Percentiles rank a stretch among this genome's conserved stretches.
These are phyloP conservation scores for Myxozyma udenii DNA, from an alignment of 805 yeast genomes.

Conservation along the genomic window DNA sequence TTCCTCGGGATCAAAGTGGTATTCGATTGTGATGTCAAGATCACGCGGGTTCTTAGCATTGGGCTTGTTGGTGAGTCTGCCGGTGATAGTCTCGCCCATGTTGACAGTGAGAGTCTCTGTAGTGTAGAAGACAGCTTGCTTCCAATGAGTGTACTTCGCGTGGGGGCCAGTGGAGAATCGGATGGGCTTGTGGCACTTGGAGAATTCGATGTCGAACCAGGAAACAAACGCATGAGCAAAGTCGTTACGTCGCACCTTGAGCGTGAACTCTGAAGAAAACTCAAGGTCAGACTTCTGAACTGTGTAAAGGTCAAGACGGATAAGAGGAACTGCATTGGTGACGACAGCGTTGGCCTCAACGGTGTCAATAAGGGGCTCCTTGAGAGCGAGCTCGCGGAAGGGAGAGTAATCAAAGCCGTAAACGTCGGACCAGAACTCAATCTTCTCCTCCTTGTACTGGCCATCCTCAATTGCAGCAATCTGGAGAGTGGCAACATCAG, in stretches of 20 bases:
- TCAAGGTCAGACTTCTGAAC: constrained; percentile 78
- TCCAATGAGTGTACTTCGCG: constrained; percentile 96
- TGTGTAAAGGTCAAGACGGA: constrained; percentile 86
- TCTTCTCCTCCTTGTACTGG: constrained; percentile 76
- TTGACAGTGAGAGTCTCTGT: constrained; percentile 60
- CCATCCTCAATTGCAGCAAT: constrained; percentile 86
- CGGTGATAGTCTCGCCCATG: constrained; percentile 67
- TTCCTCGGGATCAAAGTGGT: constrained; percentile 47
- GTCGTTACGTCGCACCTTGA: constrained; percentile 75
- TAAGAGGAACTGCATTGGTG: constrained; percentile 67
- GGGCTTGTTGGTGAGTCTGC: constrained; percentile 73
- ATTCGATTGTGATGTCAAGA: constrained; percentile 71
- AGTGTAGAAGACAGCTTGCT: constrained; percentile 92
- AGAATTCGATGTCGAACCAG: constrained; percentile 93
- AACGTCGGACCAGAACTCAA: constrained; percentile 81
- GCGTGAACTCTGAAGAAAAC: constrained; percentile 64
- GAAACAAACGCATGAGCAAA: constrained; percentile 82
- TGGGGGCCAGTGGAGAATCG: constrained; percentile 92
- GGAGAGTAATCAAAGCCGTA: constrained; percentile 94
- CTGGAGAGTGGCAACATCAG: constrained; percentile 74
- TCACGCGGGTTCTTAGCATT: constrained; percentile 80
- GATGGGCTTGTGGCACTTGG: constrained; percentile 51
- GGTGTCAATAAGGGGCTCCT: constrained; percentile 94
- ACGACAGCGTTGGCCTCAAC: constrained; percentile 74
- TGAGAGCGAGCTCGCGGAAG: constrained; percentile 77